A percentile compares a stretch with the other conserved stretches of the same genome.
Conservation (phyloP, 108 stramenopile genomes). For the Skeletonema grethae region DNA sequence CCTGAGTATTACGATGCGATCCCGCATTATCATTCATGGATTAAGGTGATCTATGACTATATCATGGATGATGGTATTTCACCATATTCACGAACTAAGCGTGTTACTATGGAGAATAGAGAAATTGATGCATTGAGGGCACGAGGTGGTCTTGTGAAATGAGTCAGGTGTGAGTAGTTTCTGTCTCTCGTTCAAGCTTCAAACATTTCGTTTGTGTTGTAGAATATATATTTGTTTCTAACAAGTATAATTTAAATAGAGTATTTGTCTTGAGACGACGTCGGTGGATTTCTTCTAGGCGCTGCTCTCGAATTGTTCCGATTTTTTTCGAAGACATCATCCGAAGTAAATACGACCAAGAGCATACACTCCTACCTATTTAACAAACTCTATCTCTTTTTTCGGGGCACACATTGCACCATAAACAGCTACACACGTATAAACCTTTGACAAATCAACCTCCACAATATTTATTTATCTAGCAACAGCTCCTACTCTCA, state of each 20-base stretch:
- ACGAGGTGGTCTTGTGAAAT: conserved; percentile 52
- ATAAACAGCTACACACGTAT: not conserved
- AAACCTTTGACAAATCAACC: not conserved
- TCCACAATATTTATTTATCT: conserved; percentile 23
- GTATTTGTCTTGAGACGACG: not conserved
- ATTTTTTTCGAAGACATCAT: no score
- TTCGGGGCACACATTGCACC: not conserved
- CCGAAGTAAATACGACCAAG: no score
- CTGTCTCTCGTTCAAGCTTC: not conserved
- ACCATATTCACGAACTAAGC: conserved; percentile 82
- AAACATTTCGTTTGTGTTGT: not conserved
- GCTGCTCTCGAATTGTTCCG: not conserved
- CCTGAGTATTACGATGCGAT: conserved; percentile 90
- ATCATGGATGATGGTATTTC: conserved; percentile 75
- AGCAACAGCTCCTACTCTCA: conserved; percentile 89
- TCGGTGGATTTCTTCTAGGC: no score
- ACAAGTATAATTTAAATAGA: not conserved
- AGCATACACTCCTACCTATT: no score
- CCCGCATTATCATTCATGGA: conserved; percentile 83
- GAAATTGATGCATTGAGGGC: conserved; percentile 51
- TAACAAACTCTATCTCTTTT: not conserved
- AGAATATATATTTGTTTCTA: not conserved
- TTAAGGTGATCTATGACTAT: conserved; percentile 84
- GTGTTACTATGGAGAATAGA: conserved; percentile 45
- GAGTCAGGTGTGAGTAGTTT: not conserved